Evolutionary conservation across 257 asterid species (phyloP), one percentile per base, ranked within the genome.

Genomic region (Mentha longifolia): DNA sequence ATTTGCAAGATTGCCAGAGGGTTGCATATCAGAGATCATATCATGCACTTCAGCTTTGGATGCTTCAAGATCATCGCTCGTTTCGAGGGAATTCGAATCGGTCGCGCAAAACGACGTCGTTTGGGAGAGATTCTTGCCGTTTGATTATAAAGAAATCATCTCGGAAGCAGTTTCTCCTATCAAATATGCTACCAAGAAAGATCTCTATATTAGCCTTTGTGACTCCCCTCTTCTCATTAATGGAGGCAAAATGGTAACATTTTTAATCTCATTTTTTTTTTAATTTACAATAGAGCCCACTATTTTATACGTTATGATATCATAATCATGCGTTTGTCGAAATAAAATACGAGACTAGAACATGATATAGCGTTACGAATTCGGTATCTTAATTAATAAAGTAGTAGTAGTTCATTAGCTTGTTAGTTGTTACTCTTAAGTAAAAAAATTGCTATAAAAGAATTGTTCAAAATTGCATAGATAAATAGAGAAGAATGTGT

Each of bases 41-140:
- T 85, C 91, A 2, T 16, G 37, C 1, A 85, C 91, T 31, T 75
- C 90, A 1, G 78, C 96, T 1, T 37, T 43, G 39, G 92, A 87
- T 47, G 85, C 88, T 4, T 62, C 77, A 15, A 78, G 84, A 76
- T 75, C 81, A 22, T 65, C 91, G 5, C 5, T 17, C 9, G 50
- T 82, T 6, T 87, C 91, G 0, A 73, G 51, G 63, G 70, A 22
- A 0, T 73, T 89, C 84, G 77, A 73, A 64, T 74, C 74, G 10
- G 88, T 87, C 0, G 79, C 87, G 1, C 81, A 78, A 14, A 79
- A 76, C 33, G 84, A 86, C 72, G 0, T 14, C 28, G 83, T 86
- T 1, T 86, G 95, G 95, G 84, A 76, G 66, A 80, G 75, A 33
- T 86, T 86, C 56, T 43, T 84, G 85, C 90, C 92, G 0, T 52